Base-by-base conservation (phyloP, 345 rosid genomes). In the Gossypium raimondii region DNA sequence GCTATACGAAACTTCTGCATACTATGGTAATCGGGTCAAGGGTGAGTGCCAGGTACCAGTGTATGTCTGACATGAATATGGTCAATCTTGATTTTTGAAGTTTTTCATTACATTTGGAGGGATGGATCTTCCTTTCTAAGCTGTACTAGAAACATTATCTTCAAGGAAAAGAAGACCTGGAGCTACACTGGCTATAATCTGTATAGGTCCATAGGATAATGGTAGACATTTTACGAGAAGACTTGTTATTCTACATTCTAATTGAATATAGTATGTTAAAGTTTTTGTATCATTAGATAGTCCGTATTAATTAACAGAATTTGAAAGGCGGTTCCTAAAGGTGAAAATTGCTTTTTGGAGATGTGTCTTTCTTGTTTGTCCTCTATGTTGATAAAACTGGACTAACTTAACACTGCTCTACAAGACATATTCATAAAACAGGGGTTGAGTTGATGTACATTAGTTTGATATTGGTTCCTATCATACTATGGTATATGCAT, bases 311-410 rank as follows among this genome's bases (percentile, higher is more conserved):
- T 73, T 24, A 57, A 56, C n/a, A 57, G 52, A 57, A 17, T 38
- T 41, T 43, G 52, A 34, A 55, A 55, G 34, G 34, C 52, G 9
- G 18, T 20, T 71, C 34, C 67, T 38, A 29, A 34, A 43, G 18
- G 70, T 65, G 25, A 43, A 44, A 20, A 27, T 11, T 65, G 52
- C 45, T 65, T 65, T 44, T 63, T 65, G n/a, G 52, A 65, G n/a
- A 13, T 10, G 3, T 44, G 11, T 11, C 17, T 60, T 65, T 4
- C 17, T 65, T 43, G 29, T 20, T 65, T 65, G 25, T 18, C 10
- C 25, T 4, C 8, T 18, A 20, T 20, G 51, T 43, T 65, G 52
- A 41, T 44, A 65, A 18, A 22, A 18, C 20, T 65, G 4, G 70
- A 18, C 29, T 44, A 65, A 24, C 44, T 65, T 65, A 18, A 3